Evolutionary conservation across 2,329 filamentous ascomycete species (phyloP).

Genomic region (Neofusicoccum laricinum): DNA sequence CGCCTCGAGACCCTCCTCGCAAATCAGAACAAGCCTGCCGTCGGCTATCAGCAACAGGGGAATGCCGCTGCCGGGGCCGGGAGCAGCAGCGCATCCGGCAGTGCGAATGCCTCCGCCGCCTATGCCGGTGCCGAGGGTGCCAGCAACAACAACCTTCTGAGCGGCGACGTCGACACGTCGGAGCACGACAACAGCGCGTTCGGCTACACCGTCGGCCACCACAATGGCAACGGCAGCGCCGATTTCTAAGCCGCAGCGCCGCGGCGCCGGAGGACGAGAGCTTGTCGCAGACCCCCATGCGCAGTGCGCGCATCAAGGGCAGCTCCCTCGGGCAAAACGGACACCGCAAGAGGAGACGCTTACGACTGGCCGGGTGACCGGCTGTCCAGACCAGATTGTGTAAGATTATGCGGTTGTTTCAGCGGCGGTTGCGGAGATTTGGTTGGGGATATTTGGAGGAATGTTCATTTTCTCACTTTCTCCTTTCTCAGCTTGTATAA

Average conservation of each 20-base stretch:
- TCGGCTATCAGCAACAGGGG: slow-evolving; percentile 34
- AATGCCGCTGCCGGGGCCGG: slow-evolving; percentile 29
- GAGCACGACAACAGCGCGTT: slow-evolving; percentile 42
- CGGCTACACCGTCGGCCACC: slow-evolving; percentile 35
- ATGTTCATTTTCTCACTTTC: background rate
- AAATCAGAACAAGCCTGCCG: slow-evolving; percentile 56
- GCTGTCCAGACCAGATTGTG: slow-evolving; percentile 14
- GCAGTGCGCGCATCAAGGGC: slow-evolving; percentile 17
- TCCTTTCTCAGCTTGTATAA: slow-evolving; percentile 13
- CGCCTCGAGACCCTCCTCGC: slow-evolving; percentile 74
- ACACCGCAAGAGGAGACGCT: slow-evolving; percentile 25
- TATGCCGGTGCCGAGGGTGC: slow-evolving; percentile 32
- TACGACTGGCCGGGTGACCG: slow-evolving; percentile 14
- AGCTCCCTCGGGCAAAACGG: slow-evolving; percentile 21
- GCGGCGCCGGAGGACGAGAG: slow-evolving; percentile 22
- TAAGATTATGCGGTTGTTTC: slow-evolving; percentile 14
- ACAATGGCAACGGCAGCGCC: slow-evolving; percentile 39
- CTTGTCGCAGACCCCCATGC: slow-evolving; percentile 13
- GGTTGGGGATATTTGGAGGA: background rate
- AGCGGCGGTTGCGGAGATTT: background rate
- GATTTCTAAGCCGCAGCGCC: slow-evolving; percentile 32
- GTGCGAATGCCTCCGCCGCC: slow-evolving; percentile 26
- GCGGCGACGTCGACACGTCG: slow-evolving; percentile 42
- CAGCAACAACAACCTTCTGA: slow-evolving; percentile 43
- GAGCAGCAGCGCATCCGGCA: slow-evolving; percentile 23